Conservation (phyloP, 2,329 filamentous ascomycete species). For the Periglandula ipomoeae region DNA sequence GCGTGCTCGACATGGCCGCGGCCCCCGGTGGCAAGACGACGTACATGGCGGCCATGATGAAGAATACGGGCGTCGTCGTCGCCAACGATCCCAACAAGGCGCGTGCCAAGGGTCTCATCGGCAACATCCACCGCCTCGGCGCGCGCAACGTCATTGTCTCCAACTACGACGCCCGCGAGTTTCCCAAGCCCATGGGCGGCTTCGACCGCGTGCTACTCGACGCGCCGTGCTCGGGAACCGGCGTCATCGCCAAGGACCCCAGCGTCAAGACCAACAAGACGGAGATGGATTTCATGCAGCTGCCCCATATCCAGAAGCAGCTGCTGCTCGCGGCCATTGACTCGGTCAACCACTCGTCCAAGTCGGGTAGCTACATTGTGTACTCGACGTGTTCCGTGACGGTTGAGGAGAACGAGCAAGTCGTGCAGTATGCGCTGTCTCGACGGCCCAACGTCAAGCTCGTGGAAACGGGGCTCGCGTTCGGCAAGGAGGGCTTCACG, state of each 20-base stretch:
- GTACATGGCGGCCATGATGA: constrained; percentile 58
- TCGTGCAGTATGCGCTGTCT: constrained; percentile 86
- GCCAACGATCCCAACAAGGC: constrained; percentile 94
- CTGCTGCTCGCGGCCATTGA: constrained; percentile 88
- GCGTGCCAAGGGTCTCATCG: constrained; percentile 92
- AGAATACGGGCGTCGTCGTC: constrained; percentile 87
- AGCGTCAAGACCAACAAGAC: constrained; percentile 98
- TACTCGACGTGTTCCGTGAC: constrained; percentile 96
- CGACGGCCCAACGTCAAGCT: constrained; percentile 90
- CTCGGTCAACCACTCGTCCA: constrained; percentile 82
- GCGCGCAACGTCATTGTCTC: constrained; percentile 91
- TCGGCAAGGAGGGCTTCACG: constrained; percentile 88
- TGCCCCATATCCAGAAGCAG: constrained; percentile 93
- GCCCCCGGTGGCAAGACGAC: constrained; percentile 20
- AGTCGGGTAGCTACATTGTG: constrained; percentile 89
- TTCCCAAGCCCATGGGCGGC: constrained; percentile 87
- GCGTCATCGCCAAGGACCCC: constrained; percentile 94
- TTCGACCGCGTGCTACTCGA: constrained; percentile 94
- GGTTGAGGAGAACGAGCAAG: constrained; percentile 80
- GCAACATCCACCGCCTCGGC: constrained; percentile 92
- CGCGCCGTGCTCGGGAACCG: constrained; percentile 91
- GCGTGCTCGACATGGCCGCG: constrained; percentile 59
- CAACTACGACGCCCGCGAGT: constrained; percentile 90
- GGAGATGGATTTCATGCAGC: constrained; percentile 83
- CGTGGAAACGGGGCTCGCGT: constrained; percentile 81